Base-by-base conservation (phyloP, 2,329 filamentous ascomycete genomes). In the Phaeosphaeria sp. region DNA sequence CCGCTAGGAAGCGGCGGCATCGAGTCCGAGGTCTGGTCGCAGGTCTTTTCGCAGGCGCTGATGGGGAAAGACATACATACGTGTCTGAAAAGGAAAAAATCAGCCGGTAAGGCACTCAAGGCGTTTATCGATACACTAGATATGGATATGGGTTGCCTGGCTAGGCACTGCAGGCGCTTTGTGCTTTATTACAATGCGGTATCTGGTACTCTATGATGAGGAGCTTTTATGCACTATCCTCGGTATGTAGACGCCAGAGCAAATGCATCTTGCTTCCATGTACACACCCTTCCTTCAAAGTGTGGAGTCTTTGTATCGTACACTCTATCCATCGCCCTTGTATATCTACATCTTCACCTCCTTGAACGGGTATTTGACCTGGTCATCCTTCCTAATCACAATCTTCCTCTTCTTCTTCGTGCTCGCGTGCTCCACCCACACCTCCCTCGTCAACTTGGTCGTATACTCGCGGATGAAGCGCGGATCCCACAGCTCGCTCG, bases 401-500 rank as follows among this genome's bases (percentile, higher is more conserved):
- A 97, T 87, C 82, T 93, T 92, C 75, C 89, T 89, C 85, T 89
- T 91, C 86, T 92, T 96, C 85, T 97, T 97, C 58, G 86, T 96
- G 17, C 84, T 81, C 44, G 86, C 81, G 80, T 99, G 93, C 83
- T 98, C 95, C 44, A 94, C 94, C 87, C 94, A 97, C 33, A 89
- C 83, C 82, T 97, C 91, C 69, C 89, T 87, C 55, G 89, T 89
- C 72, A 90, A 81, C 67, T 88, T 81, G 69, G 87, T 87, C 83
- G 90, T 90, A 81, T 92, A 99, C 68, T 85, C 86, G 69, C 91
- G 87, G 65, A 98, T 92, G 80, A 90, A 99, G 54, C 91, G 83
- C 36, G 95, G 95, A 80, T 99, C 95, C 95, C 95, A 99, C 20
- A 99, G 85, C 79, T 99, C 95, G 64, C 90, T 93, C 1, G 92